Percentiles rank a stretch among this genome's conserved stretches.
Conservation (phyloP, 306 rosid species). For the Cicer yamashitae region DNA sequence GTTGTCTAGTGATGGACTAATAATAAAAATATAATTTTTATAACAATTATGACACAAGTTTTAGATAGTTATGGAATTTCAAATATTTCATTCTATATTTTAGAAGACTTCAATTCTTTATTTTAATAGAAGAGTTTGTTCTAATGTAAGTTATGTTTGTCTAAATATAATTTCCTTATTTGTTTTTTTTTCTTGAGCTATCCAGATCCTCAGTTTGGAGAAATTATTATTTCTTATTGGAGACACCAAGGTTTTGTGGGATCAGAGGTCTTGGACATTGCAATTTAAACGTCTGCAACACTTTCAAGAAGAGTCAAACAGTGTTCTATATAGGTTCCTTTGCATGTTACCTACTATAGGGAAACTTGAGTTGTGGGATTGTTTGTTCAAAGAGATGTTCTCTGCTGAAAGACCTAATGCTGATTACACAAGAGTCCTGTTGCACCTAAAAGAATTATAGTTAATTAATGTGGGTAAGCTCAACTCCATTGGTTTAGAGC, state of each 20-base stretch:
- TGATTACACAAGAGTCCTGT: neutral
- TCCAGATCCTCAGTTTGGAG: neutral
- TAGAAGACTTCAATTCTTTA: neutral
- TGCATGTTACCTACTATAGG: neutral
- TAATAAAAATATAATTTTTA: neutral
- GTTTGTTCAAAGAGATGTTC: slow-evolving; percentile 20
- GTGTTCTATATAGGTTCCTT: slow-evolving; percentile 16
- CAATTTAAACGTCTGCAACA: neutral
- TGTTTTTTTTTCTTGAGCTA: neutral
- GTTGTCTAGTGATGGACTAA: neutral
- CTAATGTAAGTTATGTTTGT: neutral
- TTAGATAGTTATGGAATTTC: neutral
- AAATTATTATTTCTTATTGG: neutral
- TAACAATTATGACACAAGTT: neutral
- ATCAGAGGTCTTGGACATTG: neutral
- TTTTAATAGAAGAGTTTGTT: neutral
- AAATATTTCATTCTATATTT: neutral
- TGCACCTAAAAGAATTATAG: slow-evolving; percentile 10
- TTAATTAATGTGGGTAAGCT: neutral
- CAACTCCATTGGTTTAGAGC: slow-evolving; percentile 36
- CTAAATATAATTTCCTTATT: neutral
- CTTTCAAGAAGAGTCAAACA: neutral
- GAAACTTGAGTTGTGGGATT: neutral
- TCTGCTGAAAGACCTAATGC: neutral
- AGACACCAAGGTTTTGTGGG: neutral